These are phyloP conservation scores for Cercospora brassicicola DNA, from an alignment of 2,329 filamentous ascomycete species.

Conservation along the genomic window DNA sequence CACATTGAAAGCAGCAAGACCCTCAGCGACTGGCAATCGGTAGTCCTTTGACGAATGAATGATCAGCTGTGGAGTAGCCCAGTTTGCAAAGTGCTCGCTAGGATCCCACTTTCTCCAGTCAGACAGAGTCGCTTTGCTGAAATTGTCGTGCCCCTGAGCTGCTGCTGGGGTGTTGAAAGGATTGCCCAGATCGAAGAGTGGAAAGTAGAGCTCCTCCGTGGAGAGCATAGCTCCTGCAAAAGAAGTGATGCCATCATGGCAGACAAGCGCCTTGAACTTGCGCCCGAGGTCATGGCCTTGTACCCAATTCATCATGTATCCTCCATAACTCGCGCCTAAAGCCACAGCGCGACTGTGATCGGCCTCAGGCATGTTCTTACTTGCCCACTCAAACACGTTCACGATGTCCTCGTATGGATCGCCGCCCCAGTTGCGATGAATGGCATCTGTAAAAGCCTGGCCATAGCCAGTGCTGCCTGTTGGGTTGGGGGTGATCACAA, in stretches of 20 bases:
- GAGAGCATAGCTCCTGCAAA: conserved; percentile 34
- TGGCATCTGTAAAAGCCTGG: conserved; percentile 52
- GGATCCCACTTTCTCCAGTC: conserved; percentile 55
- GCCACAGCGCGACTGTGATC: conserved; percentile 70
- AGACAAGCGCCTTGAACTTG: conserved; percentile 85
- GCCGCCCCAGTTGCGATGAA: conserved; percentile 79
- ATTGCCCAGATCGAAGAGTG: conserved; percentile 52
- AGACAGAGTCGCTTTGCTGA: conserved; percentile 18
- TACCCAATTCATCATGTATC: conserved; percentile 57
- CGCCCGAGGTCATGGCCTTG: conserved; percentile 83
- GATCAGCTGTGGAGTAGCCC: conserved; percentile 83
- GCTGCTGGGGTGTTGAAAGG: conserved; percentile 2
- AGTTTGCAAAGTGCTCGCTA: conserved; percentile 60
- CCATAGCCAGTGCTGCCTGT: conserved; percentile 38
- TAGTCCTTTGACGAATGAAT: conserved; percentile 93
- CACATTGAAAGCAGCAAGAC: conserved; percentile 80
- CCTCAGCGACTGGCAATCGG: conserved; percentile 79
- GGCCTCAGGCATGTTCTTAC: conserved; percentile 64
- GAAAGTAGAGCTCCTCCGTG: conserved; percentile 58
- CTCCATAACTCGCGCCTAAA: conserved; percentile 70
- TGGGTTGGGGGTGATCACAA: conserved; percentile 34
- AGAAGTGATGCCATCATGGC: conserved; percentile 43
- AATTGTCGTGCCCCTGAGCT: conserved; percentile 22
- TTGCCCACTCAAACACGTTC: conserved; percentile 72
- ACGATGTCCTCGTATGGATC: conserved; percentile 80